A percentile compares a stretch with the other conserved stretches of the same genome.
Evolutionary conservation across 2,329 filamentous ascomycete species (phyloP).

Genomic region (Epichloe scottii): DNA sequence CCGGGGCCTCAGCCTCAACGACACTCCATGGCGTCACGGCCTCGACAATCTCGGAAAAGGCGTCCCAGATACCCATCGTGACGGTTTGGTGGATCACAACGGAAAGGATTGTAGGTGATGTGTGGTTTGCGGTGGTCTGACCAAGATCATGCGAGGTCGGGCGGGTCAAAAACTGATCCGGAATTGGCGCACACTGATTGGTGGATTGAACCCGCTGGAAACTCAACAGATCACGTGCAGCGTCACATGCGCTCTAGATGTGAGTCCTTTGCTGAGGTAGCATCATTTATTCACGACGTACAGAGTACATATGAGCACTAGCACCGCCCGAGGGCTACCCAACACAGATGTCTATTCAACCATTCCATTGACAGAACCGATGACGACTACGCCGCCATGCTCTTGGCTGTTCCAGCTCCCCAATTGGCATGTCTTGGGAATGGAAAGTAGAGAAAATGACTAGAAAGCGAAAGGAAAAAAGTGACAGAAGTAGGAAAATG

Average conservation of each 20-base stretch:
- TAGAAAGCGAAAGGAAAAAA: background rate
- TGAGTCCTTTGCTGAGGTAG: no score
- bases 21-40: constrained; percentile 52
- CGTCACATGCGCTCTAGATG: constrained; percentile 12
- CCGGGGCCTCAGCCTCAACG: constrained; percentile 54
- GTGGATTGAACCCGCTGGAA: constrained; percentile 8
- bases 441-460: no score
- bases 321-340: no score
- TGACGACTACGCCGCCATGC: no score
- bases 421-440: no score
- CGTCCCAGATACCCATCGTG: constrained; percentile 56
- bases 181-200: constrained; percentile 40
- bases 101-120: constrained; percentile 23
- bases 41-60: constrained; percentile 50
- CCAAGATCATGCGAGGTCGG: constrained; percentile 20
- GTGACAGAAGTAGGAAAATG: background rate
- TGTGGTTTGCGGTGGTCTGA: constrained; percentile 20
- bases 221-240: constrained; percentile 3
- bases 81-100: constrained; percentile 26
- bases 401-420: no score
- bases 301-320: no score
- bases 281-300: no score
- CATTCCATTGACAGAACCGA: no score
- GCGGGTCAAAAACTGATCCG: constrained; percentile 33
- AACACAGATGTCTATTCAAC: no score